These are phyloP conservation scores for Inga leiocalycina DNA, from an alignment of 306 rosid genomes.

Conservation along the genomic window DNA sequence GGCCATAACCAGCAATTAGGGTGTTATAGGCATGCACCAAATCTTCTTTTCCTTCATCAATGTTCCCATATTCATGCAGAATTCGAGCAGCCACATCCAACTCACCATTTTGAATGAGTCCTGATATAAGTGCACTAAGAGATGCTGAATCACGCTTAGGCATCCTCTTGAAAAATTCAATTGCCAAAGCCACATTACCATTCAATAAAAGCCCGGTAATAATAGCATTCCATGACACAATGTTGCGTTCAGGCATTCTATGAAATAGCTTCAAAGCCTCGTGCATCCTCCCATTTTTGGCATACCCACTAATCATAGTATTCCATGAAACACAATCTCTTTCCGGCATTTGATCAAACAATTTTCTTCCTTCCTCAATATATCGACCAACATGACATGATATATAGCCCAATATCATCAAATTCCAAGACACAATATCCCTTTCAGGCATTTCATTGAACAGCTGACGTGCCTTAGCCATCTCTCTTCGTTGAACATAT, in stretches of 20 bases:
- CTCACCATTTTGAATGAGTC: slow-evolving; percentile 48
- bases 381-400: slow-evolving; percentile 40
- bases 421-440: slow-evolving; percentile 52
- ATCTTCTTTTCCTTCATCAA: slow-evolving; percentile 32
- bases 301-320: slow-evolving; percentile 52
- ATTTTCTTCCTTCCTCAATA: slow-evolving; percentile 38
- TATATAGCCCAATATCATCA: slow-evolving; percentile 45
- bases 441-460: slow-evolving; percentile 47
- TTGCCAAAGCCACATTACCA: slow-evolving; percentile 44
- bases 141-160: slow-evolving; percentile 44
- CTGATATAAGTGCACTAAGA: slow-evolving; percentile 42
- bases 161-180: slow-evolving; percentile 39
- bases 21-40: slow-evolving; percentile 51
- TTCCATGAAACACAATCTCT: slow-evolving; percentile 58
- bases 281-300: slow-evolving; percentile 50
- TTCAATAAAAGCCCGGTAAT: slow-evolving; percentile 53
- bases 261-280: slow-evolving; percentile 45
- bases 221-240: slow-evolving; percentile 52
- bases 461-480: slow-evolving; percentile 44
- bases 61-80: slow-evolving; percentile 37
- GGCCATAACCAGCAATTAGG: slow-evolving; percentile 51
- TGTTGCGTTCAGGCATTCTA: slow-evolving; percentile 44
- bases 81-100: slow-evolving; percentile 41
- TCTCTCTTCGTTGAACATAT: slow-evolving; percentile 42
- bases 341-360: slow-evolving; percentile 47